These are phyloP conservation scores for Zygnema cylindricum DNA, from an alignment of 139 green algal genomes.

Conservation along the genomic window DNA sequence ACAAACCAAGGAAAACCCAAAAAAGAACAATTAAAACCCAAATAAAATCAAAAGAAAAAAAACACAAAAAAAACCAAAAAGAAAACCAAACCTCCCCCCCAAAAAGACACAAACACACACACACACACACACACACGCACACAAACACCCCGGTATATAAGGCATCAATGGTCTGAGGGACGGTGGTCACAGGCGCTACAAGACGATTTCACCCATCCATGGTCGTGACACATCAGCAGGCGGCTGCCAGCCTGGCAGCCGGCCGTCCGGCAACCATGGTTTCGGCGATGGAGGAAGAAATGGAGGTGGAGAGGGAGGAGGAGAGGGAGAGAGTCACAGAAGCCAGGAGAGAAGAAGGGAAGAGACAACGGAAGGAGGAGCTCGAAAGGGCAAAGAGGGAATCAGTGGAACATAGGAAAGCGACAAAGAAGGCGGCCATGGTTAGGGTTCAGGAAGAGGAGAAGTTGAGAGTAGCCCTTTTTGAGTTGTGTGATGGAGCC, in stretches of 20 bases:
- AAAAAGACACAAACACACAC: no score
- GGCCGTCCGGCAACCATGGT: conserved; percentile 25
- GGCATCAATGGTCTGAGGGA: no score
- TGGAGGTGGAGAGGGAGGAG: conserved; percentile 27
- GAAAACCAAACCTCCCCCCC: no score
- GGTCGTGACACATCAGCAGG: conserved; percentile 35
- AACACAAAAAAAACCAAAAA: no score
- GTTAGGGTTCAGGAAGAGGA: background rate
- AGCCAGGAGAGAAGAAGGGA: background rate
- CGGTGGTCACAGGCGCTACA: conserved; percentile 36
- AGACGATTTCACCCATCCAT: conserved; percentile 37
- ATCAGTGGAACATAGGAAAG: background rate
- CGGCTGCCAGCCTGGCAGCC: conserved; percentile 26
- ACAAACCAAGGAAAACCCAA: no score
- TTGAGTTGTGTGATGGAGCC: background rate
- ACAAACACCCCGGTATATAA: no score
- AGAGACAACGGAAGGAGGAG: background rate
- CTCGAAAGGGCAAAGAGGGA: background rate
- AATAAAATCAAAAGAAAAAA: no score
- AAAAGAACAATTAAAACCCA: no score
- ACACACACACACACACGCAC: no score
- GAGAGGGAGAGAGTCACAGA: background rate
- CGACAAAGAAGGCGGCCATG: background rate
- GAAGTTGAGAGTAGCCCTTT: background rate
- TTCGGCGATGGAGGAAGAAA: background rate